Base-by-base conservation (phyloP, 2,329 filamentous ascomycete species). In the Apiospora marii region DNA sequence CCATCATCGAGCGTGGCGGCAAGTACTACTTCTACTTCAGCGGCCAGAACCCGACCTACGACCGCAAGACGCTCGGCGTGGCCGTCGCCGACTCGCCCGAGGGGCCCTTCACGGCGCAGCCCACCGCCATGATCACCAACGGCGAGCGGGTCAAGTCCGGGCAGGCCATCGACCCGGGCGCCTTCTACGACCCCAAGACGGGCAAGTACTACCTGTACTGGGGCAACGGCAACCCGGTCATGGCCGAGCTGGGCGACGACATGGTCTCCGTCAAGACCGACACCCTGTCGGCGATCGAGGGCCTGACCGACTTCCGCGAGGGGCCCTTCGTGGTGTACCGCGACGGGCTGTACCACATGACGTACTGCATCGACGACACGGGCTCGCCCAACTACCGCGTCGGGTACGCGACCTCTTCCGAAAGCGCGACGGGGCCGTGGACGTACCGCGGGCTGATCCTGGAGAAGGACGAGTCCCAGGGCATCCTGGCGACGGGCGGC, bases 11-110 rank as follows among this genome's bases (percentile, higher is more conserved):
- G 68, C 89, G 88, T 69, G 83, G 88, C 72, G 89, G 88, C 0
- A 90, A 90, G 80, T 92, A 89, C 81, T 92, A 91, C 76, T 88
- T 92, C 41, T 92, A 90, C 80, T 92, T 91, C 80, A 86, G 82
- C 49, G 86, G 86, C 0, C 79, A 87, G 22, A 85, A 85, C 58
- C 88, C 90, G 0, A 88, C 88, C 0, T 81, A 87, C 44, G 84
- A 90, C 73, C 83, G 87, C 74, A 86, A 91, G 71, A 89, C 88
- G 4, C 90, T 92, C 46, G 91, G 91, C 4, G 91, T 90, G 0
- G 91, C 91, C 0, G 85, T 89, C 0, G 83, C 86, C 1, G 82
- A 87, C 67, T 84, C 83, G 3, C 91, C 90, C 0, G 87, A 88
- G 67, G 91, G 91, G 0, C 90, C 91, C 0, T 92, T 91, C 78